Base-by-base conservation (phyloP, 257 asterid genomes). In the Salvia rosmarinus region DNA sequence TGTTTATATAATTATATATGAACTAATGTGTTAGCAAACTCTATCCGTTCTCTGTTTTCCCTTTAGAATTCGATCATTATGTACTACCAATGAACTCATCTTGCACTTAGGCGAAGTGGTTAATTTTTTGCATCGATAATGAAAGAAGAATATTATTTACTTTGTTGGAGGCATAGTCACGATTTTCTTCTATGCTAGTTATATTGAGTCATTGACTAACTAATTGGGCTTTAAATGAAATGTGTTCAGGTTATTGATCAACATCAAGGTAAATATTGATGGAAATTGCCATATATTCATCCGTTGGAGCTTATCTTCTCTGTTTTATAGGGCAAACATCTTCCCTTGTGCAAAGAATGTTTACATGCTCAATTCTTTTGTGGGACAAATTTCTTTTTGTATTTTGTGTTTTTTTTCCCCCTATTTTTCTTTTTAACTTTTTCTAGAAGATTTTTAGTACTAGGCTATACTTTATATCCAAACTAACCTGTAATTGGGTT, bases 131-230 rank as follows among this genome's bases (percentile, higher is more conserved):
- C 6, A 32, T 62, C 3, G 23, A 43, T 42, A 32, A 12, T 47
- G 44, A 40, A 35, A n/a, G 46, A 40, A 56, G 56, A 2, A 12
- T 55, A 8, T 19, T 30, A 21, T 69, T 40, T 39, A 44, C 61
- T 49, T 59, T 56, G 12, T 19, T 47, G 25, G 23, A 54, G 49
- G 46, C 25, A 14, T 32, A 35, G 8, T 46, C 4, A 47, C 21
- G 32, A n/a, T 50, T 47, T 61, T 63, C 51, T 44, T 59, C n/a
- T 54, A 14, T 23, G 40, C 17, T 28, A 39, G 63, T 35, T 54
- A 56, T 25, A 35, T 68, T 20, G 43, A 40, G 32, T 55, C 12
- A 35, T 68, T 20, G 43, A 40, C 44, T 55, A 14, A 63, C 71
- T 62, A 37, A 21, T 50, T 12, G 13, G 50, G 46, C 20, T 9